Conservation (phyloP, 768 basidiomycete species). For the Chlorophyllum brunneum region DNA sequence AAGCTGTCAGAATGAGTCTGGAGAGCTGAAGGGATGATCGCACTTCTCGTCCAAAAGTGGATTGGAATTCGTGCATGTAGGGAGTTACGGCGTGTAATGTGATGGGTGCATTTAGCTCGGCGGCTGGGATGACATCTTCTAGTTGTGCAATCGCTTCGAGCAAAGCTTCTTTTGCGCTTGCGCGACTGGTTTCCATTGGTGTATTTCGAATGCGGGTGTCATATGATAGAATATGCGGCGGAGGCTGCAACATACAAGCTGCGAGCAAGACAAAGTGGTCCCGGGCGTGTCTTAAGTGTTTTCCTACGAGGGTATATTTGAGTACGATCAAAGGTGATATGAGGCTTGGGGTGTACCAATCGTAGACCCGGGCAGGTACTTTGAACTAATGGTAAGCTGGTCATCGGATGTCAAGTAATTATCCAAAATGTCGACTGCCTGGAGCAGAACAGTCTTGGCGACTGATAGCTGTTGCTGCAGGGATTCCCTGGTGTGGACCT, state of each 20-base stretch:
- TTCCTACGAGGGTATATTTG: slow-evolving; percentile 43
- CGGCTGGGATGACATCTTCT: slow-evolving; percentile 45
- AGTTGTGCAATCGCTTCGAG: slow-evolving; percentile 52
- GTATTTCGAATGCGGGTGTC: slow-evolving; percentile 75
- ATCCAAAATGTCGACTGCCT: slow-evolving; percentile 72
- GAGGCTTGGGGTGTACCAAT: slow-evolving; percentile 50
- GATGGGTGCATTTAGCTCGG: slow-evolving; percentile 52
- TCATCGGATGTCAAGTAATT: slow-evolving; percentile 61
- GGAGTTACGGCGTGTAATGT: slow-evolving; percentile 81
- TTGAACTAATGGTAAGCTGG: slow-evolving; percentile 66
- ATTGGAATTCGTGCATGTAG: slow-evolving; percentile 65
- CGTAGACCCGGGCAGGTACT: slow-evolving; percentile 80
- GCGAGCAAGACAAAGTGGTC: slow-evolving; percentile 76
- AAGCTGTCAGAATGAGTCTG: not conserved
- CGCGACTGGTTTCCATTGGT: slow-evolving; percentile 73
- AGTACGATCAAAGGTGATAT: slow-evolving; percentile 2
- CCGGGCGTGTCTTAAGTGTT: slow-evolving; percentile 81
- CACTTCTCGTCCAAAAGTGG: slow-evolving; percentile 84
- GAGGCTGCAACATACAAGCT: slow-evolving; percentile 42
- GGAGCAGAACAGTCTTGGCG: slow-evolving; percentile 61
- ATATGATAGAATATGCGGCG: slow-evolving; percentile 62
- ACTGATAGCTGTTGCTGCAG: slow-evolving; percentile 61
- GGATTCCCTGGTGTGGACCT: slow-evolving; percentile 20
- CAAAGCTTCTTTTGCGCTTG: slow-evolving; percentile 56
- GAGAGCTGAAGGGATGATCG: slow-evolving; percentile 6